phyloP scores from a whole-genome alignment of 306 rosid genomes.

The Fragaria iinumae region DNA sequence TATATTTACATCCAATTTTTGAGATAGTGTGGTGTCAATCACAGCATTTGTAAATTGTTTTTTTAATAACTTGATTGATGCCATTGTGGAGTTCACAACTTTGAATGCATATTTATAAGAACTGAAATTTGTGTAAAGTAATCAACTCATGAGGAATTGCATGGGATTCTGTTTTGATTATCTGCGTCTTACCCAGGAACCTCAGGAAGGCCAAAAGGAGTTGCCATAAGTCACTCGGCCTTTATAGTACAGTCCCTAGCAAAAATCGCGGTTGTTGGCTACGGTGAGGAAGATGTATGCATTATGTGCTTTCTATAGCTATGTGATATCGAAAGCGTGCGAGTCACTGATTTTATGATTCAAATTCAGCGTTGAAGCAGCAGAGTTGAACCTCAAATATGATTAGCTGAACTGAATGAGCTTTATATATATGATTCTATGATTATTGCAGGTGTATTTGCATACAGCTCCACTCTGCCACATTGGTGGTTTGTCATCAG shows the following conservation, averaged over 20 bases:
- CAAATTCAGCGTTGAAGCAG: not conserved
- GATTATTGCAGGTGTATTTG: slow-evolving; percentile 65
- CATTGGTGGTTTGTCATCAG: slow-evolving; percentile 88
- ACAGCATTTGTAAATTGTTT: not conserved
- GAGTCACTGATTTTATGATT: slow-evolving; percentile 14
- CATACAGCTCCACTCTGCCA: slow-evolving; percentile 93
- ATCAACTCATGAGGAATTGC: not conserved
- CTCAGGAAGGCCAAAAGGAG: slow-evolving; percentile 92
- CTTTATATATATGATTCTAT: not conserved
- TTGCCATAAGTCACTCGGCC: slow-evolving; percentile 69
- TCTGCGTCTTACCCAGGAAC: slow-evolving; percentile 56
- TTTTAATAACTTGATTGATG: not conserved
- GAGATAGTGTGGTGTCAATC: not conserved
- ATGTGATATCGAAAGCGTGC: not conserved
- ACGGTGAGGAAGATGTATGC: slow-evolving; percentile 80
- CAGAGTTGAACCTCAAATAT: not conserved
- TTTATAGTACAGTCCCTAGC: slow-evolving; percentile 72
- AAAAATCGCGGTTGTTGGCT: slow-evolving; percentile 76
- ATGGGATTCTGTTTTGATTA: slow-evolving; percentile 5
- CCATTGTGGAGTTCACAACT: not conserved
- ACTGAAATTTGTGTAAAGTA: not conserved
- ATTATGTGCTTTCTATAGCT: slow-evolving; percentile 5
- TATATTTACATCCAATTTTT: not conserved
- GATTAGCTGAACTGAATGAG: slow-evolving; percentile 7
- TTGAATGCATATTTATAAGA: not conserved